A percentile compares a stretch with the other conserved stretches of the same genome.
Conservation (phyloP, 768 basidiomycete genomes). For the Pleurotus eryngii region DNA sequence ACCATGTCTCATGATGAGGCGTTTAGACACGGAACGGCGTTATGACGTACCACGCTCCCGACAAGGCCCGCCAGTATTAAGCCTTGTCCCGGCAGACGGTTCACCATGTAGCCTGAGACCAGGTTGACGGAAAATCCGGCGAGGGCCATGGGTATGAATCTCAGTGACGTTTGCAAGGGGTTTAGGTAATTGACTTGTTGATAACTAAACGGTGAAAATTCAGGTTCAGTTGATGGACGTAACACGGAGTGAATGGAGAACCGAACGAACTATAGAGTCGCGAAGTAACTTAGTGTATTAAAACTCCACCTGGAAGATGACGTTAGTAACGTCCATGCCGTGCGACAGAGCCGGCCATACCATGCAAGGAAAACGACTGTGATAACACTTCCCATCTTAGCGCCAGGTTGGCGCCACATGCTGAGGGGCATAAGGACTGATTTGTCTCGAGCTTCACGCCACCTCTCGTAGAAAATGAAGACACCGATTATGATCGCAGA, state of each 20-base stretch:
- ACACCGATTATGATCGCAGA: conserved; percentile 22
- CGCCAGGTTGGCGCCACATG: conserved; percentile 27
- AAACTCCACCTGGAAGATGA: conserved; percentile 18
- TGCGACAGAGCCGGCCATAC: conserved; percentile 11
- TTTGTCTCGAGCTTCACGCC: conserved; percentile 20
- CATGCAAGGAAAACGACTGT: conserved; percentile 28
- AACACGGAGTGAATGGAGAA: not conserved
- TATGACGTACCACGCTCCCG: conserved; percentile 22
- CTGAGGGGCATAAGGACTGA: conserved; percentile 29
- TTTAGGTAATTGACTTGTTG: conserved; percentile 26
- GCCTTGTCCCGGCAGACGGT: conserved; percentile 23
- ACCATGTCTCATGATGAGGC: not conserved
- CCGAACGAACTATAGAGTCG: conserved; percentile 23
- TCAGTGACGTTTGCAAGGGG: conserved; percentile 29
- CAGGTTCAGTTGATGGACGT: not conserved
- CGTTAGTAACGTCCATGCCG: not conserved
- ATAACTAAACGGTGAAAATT: conserved; percentile 16
- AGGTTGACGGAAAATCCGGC: conserved; percentile 20
- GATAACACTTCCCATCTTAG: conserved; percentile 25
- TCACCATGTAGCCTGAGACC: conserved; percentile 18
- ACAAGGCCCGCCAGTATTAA: conserved; percentile 26
- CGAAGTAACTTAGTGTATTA: conserved; percentile 29
- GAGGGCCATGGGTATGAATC: conserved; percentile 30
- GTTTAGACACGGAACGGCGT: not conserved
- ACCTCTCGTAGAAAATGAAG: conserved; percentile 27